Base-by-base conservation (phyloP, 108 stramenopile genomes). In the Discostella stelligeroides region DNA sequence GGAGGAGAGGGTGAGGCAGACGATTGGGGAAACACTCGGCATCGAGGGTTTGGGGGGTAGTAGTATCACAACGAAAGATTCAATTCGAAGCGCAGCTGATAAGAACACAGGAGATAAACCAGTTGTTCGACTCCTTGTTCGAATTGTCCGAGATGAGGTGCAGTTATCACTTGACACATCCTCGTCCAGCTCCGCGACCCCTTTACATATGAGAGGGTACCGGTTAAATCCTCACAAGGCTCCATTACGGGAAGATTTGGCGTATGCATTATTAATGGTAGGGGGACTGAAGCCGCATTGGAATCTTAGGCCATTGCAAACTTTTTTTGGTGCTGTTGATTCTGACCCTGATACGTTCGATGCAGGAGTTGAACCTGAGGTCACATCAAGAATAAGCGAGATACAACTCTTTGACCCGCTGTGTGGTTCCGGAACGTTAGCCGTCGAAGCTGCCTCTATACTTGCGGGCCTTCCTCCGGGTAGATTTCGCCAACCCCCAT, bases 351-450 rank as follows among this genome's bases (percentile, higher is more conserved):
- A 50, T 29, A 28, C 27, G n/a, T n/a, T n/a, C 28, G 53, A 12
- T n/a, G 27, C 25, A 4, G 38, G 48, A 50, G 14, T 56, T 11
- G 38, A 15, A 39, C 28, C 30, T 3, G 25, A n/a, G 12, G 23
- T 7, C 47, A 20, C 25, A 47, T 4, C 39, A 15, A 29, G 7
- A 39, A 47, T 46, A 23, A 21, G 12, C 17, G 27, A 12, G 9
- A 28, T 68, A 3, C 59, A 23, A 45, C 59, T 89, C 8, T 63
- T 93, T 43, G 92, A 93, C 79, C 89, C 92, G 0, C 79, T 86
- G 60, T 93, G 92, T 85, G 92, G 92, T 47, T 89, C 88, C 0
- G 92, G 92, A 0, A 93, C 92, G 0, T 82, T 93, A 37, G 73
- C 83, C 29, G 84, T 93, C 59, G 92, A 93, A 69, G 92, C 73